A percentile compares a stretch with the other conserved stretches of the same genome.
These are phyloP conservation scores for Domatiomyces globalis DNA, from an alignment of 2,329 filamentous ascomycete species.

Conservation along the genomic window DNA sequence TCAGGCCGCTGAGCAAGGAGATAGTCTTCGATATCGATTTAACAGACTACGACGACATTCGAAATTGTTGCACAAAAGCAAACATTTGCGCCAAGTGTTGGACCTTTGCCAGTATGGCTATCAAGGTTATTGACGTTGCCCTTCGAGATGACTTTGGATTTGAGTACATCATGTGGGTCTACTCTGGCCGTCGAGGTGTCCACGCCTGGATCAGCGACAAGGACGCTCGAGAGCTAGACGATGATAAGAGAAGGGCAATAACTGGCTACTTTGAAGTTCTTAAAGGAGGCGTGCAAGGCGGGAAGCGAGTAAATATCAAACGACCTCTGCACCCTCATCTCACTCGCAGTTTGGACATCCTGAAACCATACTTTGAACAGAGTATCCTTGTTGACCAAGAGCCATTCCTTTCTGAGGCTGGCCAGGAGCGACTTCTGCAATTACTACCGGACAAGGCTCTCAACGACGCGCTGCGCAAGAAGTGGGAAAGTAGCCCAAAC, in stretches of 20 bases:
- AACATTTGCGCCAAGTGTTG: slow-evolving; percentile 92
- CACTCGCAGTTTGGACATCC: slow-evolving; percentile 66
- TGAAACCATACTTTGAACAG: slow-evolving; percentile 75
- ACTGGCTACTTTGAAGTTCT: slow-evolving; percentile 82
- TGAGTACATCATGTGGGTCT: slow-evolving; percentile 94
- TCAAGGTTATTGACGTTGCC: slow-evolving; percentile 79
- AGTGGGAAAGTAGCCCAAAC: slow-evolving; percentile 75
- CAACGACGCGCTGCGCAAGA: slow-evolving; percentile 65
- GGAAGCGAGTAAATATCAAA: slow-evolving; percentile 72
- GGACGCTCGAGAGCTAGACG: slow-evolving; percentile 68
- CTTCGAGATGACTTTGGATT: slow-evolving; percentile 92
- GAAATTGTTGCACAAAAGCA: slow-evolving; percentile 85
- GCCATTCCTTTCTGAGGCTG: slow-evolving; percentile 59
- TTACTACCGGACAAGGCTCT: slow-evolving; percentile 70
- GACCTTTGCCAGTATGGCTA: slow-evolving; percentile 95
- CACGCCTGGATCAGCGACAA: slow-evolving; percentile 98
- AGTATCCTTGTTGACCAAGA: slow-evolving; percentile 66
- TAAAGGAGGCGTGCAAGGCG: slow-evolving; percentile 70
- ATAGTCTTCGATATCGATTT: slow-evolving; percentile 98
- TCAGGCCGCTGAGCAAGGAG: slow-evolving; percentile 81
- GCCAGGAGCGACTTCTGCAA: slow-evolving; percentile 63
- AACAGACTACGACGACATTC: slow-evolving; percentile 94
- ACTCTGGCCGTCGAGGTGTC: slow-evolving; percentile 87
- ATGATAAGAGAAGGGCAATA: slow-evolving; percentile 70
- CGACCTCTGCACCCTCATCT: slow-evolving; percentile 84